Evolutionary conservation across 2,329 filamentous ascomycete species (phyloP).

Genomic region (Aspergillus pseudotamarii): DNA sequence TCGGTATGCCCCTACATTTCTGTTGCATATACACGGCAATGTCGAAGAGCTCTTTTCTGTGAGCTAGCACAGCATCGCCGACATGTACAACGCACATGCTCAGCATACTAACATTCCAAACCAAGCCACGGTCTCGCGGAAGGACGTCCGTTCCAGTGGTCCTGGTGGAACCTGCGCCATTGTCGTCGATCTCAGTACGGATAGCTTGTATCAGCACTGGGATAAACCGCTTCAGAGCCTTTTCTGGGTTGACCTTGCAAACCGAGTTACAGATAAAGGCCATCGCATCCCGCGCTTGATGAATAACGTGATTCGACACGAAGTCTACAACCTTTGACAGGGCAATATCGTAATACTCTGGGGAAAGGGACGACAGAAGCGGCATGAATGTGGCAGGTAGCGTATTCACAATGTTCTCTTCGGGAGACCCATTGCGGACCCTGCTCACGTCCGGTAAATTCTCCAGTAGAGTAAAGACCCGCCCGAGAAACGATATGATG

Average conservation of each 20-base stretch:
- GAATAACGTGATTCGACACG: constrained; percentile 89
- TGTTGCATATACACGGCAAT: constrained; percentile 97
- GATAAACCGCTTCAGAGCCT: constrained; percentile 86
- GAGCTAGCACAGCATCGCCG: constrained; percentile 82
- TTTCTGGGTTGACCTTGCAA: constrained; percentile 93
- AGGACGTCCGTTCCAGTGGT: constrained; percentile 93
- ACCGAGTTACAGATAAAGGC: constrained; percentile 96
- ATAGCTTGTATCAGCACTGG: constrained; percentile 91
- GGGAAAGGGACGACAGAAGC: constrained; percentile 84
- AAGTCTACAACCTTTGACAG: constrained; percentile 91
- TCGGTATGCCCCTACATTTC: constrained; percentile 89
- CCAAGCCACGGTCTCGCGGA: constrained; percentile 85
- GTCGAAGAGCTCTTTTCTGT: constrained; percentile 84
- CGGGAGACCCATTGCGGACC: constrained; percentile 85
- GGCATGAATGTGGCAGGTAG: constrained; percentile 89
- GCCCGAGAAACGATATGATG: constrained; percentile 82
- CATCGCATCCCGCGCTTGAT: constrained; percentile 96
- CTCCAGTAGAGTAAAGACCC: constrained; percentile 92
- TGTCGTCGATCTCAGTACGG: constrained; percentile 94
- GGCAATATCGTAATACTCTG: constrained; percentile 89
- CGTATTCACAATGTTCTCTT: constrained; percentile 96
- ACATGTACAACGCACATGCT: constrained; percentile 99
- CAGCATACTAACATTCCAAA: constrained; percentile 96
- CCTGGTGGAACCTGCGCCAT: constrained; percentile 90
- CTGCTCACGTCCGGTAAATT: constrained; percentile 90